A percentile compares a stretch with the other conserved stretches of the same genome.
These are phyloP conservation scores for Aspergillus heteromorphus DNA, from an alignment of 495 filamentous ascomycete genomes.

Conservation along the genomic window DNA sequence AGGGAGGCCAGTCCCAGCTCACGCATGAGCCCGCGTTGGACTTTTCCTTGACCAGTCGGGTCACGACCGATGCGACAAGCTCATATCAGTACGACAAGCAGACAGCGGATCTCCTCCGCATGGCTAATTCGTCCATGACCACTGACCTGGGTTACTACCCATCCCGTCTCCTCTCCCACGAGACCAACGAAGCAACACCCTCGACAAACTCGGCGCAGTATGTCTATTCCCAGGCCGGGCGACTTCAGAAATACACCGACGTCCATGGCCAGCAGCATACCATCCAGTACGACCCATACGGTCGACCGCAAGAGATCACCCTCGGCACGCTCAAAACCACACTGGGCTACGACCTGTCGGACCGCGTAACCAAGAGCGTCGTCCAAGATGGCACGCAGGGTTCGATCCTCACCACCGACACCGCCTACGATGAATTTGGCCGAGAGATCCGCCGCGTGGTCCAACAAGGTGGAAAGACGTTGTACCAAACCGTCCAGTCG, in stretches of 20 bases:
- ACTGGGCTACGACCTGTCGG: not conserved
- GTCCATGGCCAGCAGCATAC: not conserved
- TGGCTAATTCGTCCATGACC: not conserved
- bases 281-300: conserved; percentile 2
- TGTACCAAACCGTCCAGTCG: not conserved
- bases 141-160: not conserved
- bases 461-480: not conserved
- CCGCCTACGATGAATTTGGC: conserved; percentile 5
- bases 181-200: not conserved
- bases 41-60: not conserved
- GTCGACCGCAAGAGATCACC: not conserved
- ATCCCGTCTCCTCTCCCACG: not conserved
- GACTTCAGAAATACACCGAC: conserved; percentile 5
- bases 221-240: not conserved
- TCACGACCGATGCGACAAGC: not conserved
- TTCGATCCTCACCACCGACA: not conserved
- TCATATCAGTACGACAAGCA: not conserved
- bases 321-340: not conserved
- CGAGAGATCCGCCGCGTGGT: conserved; percentile 2
- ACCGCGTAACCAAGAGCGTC: not conserved
- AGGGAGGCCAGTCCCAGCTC: not conserved
- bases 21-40: not conserved
- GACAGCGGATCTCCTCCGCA: not conserved
- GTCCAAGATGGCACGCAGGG: not conserved
- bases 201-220: not conserved